Evolutionary conservation across 176 grass and related monocot species (phyloP).

Genomic region (Lolium multiflorum): DNA sequence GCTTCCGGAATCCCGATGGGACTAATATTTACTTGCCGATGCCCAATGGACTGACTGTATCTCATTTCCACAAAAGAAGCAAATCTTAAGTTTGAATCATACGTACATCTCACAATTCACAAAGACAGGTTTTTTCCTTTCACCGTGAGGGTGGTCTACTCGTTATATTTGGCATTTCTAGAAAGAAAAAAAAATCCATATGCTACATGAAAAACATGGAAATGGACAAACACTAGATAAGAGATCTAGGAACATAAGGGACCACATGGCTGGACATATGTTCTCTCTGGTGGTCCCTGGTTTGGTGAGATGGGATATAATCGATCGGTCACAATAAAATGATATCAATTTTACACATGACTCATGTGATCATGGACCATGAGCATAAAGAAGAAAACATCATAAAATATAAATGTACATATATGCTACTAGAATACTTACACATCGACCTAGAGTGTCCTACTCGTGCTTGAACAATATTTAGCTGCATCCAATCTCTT

Average conservation of each 20-base stretch:
- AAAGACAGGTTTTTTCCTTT: no score
- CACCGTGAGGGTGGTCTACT: no score
- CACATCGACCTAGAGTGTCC: background rate
- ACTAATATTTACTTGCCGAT: background rate
- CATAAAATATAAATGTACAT: no score
- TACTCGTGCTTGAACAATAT: background rate
- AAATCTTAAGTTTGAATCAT: no score
- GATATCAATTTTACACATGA: background rate
- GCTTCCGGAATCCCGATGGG: background rate
- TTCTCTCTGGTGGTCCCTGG: background rate
- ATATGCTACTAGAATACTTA: background rate
- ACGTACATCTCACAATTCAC: no score
- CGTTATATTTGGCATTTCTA: no score
- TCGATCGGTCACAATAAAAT: background rate
- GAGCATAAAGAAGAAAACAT: background rate
- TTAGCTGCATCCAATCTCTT: no score
- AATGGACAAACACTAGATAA: no score
- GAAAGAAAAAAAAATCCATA: no score
- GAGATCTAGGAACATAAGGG: background rate
- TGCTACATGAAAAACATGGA: no score
- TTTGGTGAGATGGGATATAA: background rate
- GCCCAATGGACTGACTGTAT: background rate
- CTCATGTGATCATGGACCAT: background rate
- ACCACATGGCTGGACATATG: constrained; percentile 8
- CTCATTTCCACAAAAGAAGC: no score